Percentiles rank a stretch among this genome's conserved stretches.
Evolutionary conservation across 1,284 basidiomycete genomes (phyloP).

Genomic region (Melampsora americana): DNA sequence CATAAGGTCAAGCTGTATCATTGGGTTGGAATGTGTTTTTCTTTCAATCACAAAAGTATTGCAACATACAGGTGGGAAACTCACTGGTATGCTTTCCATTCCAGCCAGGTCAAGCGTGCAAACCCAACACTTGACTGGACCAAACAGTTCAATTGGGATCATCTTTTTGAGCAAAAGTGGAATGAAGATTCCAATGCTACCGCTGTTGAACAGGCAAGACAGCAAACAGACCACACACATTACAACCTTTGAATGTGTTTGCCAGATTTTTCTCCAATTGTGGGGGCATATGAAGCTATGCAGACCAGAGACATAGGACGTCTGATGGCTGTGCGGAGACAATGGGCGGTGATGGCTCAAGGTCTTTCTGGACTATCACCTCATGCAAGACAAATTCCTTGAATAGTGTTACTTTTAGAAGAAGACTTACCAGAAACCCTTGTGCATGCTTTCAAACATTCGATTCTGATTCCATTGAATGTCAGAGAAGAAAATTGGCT

Average conservation of each 20-base stretch:
- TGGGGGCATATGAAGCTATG: conserved; percentile 18
- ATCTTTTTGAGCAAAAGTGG: too few relatives aligned
- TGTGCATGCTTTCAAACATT: background rate
- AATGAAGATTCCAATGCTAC: too few relatives aligned
- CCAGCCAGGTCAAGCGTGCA: too few relatives aligned
- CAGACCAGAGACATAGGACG: conserved; percentile 1
- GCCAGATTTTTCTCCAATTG: background rate
- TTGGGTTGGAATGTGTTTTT: too few relatives aligned
- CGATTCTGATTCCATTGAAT: conserved; percentile 1
- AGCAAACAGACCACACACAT: background rate
- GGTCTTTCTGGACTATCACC: background rate
- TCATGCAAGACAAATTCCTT: background rate
- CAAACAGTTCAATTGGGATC: too few relatives aligned
- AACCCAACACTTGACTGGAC: too few relatives aligned
- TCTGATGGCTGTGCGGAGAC: conserved; percentile 2
- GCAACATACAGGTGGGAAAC: too few relatives aligned
- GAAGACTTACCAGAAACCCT: background rate
- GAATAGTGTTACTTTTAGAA: background rate
- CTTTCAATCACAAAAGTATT: too few relatives aligned
- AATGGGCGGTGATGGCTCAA: conserved; percentile 19
- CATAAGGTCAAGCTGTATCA: too few relatives aligned
- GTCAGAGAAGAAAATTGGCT: background rate
- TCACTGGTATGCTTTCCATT: too few relatives aligned
- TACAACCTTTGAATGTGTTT: background rate
- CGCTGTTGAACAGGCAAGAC: too few relatives aligned